Evolutionary conservation across 176 grass and related monocot genomes (phyloP).

Genomic region (Dactylis glomerata): DNA sequence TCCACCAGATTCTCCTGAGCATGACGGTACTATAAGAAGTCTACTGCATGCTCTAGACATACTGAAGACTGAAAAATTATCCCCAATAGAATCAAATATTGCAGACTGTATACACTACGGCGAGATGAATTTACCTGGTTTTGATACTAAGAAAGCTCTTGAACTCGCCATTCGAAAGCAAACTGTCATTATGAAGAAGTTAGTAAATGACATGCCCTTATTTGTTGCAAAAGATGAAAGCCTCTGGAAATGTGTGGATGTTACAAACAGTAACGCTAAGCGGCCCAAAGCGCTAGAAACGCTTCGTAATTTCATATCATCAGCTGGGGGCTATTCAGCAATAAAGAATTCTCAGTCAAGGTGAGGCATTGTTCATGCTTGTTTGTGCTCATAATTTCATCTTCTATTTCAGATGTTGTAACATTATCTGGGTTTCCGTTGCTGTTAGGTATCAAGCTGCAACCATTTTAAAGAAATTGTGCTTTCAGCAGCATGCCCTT

Average conservation of each 20-base stretch:
- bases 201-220: slow-evolving; percentile 46
- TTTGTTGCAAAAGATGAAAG: slow-evolving; percentile 62
- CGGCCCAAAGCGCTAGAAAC: slow-evolving; percentile 34
- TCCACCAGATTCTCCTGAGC: slow-evolving; percentile 21
- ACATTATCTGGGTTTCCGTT: slow-evolving; percentile 21
- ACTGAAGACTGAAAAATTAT: slow-evolving; percentile 61
- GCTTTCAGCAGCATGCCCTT: slow-evolving; percentile 56
- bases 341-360: slow-evolving; percentile 61
- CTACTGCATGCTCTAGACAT: slow-evolving; percentile 52
- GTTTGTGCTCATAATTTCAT: slow-evolving; percentile 5
- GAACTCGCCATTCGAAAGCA: slow-evolving; percentile 41
- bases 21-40: slow-evolving; percentile 36
- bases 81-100: slow-evolving; percentile 67
- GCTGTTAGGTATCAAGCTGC: slow-evolving; percentile 72
- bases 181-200: slow-evolving; percentile 56
- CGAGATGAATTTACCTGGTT: slow-evolving; percentile 43
- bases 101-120: slow-evolving; percentile 72
- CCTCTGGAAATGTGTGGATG: slow-evolving; percentile 80
- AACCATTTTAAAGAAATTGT: slow-evolving; percentile 56
- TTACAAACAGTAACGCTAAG: slow-evolving; percentile 57
- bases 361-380: slow-evolving; percentile 28
- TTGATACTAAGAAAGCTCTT: slow-evolving; percentile 67
- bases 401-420: slow-evolving; percentile 21
- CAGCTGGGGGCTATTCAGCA: slow-evolving; percentile 26
- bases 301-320: slow-evolving; percentile 52